Conservation (phyloP, 2,329 filamentous ascomycete genomes). For the Aspergillus caelatus region DNA sequence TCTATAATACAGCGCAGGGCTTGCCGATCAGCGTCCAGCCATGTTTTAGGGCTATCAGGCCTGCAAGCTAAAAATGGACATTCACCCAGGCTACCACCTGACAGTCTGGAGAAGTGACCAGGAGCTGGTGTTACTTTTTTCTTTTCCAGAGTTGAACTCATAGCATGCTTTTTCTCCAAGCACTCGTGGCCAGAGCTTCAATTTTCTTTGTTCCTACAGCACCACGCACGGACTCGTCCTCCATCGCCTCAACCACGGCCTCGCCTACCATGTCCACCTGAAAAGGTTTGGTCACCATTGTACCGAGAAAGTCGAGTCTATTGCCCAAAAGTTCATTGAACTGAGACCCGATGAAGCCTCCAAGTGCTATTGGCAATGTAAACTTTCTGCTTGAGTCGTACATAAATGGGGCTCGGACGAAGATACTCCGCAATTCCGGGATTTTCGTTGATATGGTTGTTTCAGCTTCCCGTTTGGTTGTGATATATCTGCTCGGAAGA, state of each 20-base stretch:
- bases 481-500: slow-evolving; percentile 82
- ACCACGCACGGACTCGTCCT: slow-evolving; percentile 71
- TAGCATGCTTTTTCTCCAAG: slow-evolving; percentile 90
- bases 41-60: slow-evolving; percentile 3
- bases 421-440: slow-evolving; percentile 75
- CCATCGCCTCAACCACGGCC: slow-evolving; percentile 84
- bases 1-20: slow-evolving; percentile 20
- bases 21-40: slow-evolving; percentile 24
- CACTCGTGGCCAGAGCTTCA: slow-evolving; percentile 75
- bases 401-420: slow-evolving; percentile 83
- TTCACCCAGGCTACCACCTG: background rate
- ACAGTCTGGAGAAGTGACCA: background rate
- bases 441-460: slow-evolving; percentile 71
- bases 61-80: background rate
- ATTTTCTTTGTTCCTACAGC: slow-evolving; percentile 78
- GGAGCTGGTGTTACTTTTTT: background rate
- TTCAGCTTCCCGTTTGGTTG: slow-evolving; percentile 90
- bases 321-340: slow-evolving; percentile 80
- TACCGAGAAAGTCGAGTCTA: slow-evolving; percentile 76
- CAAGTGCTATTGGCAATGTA: slow-evolving; percentile 81
- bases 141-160: slow-evolving; percentile 46
- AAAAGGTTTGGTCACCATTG: slow-evolving; percentile 81
- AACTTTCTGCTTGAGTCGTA: slow-evolving; percentile 82
- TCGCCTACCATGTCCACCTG: slow-evolving; percentile 86
- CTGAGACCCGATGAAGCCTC: slow-evolving; percentile 72